Evolutionary conservation across 257 asterid genomes (phyloP), one percentile per base, ranked within the genome.

Genomic region (Ilex asprella): DNA sequence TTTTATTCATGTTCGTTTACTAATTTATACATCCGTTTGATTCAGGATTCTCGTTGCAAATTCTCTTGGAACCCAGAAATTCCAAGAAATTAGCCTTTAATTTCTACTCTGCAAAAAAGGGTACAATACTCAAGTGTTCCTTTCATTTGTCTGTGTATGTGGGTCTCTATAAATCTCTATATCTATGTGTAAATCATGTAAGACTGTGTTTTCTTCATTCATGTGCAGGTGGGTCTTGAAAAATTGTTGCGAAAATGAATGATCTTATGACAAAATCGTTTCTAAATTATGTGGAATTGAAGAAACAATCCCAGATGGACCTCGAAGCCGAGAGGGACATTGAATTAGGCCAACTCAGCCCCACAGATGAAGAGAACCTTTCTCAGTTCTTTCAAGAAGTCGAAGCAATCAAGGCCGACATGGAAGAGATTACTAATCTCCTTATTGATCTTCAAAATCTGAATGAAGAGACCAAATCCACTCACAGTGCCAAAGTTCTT

Each of bases 181-280:
- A 21, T 21, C 11, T 46, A 46, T 46, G 52, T 10, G 52, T 46
- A 14, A 10, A 2, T 10, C 16, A 13, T 55, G 30, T 16, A 46
- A 61, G 29, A 39, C 12, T 54, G 11, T 16, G 14, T 13, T 30
- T 31, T 44, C 31, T 0, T 53, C 53, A 12, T 10, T 65, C 60
- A 12, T 63, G 60, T 60, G 60, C 76, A 71, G 75, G 58, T 16
- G 21, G 57, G 21, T 59, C 12, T 60, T 60, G 64, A 41, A 10
- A 41, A 55, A 54, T 30, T 59, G 62, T 27, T 0, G 58, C 10
- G 39, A 83, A 78, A 74, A 91, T 91, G 95, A 91, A 91, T 69
- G 92, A 91, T 83, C 88, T 91, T 6, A 82, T 91, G 94, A 86
- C 90, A 0, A 84, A 78, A 32, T 91, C 96, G 16, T 88, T 88